A percentile compares a stretch with the other conserved stretches of the same genome.
Evolutionary conservation across 2,329 filamentous ascomycete species (phyloP).

Genomic region (Neocucurbitaria cava): DNA sequence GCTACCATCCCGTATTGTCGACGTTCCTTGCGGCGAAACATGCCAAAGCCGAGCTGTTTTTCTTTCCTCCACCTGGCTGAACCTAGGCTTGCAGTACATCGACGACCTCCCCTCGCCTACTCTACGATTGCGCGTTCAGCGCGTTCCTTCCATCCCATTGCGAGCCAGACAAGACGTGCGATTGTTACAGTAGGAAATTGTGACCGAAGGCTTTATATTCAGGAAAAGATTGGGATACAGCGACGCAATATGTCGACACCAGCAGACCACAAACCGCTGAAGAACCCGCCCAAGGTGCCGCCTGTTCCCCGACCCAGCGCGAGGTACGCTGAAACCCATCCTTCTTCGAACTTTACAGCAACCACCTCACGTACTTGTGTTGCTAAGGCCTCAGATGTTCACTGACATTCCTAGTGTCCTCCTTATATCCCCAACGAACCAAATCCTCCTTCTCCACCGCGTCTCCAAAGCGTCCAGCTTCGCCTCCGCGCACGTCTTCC

Average conservation of each 20-base stretch:
- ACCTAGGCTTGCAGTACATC: background rate
- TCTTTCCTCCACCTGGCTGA: slow-evolving; percentile 17
- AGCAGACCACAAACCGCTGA: slow-evolving; percentile 39
- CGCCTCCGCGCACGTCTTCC: slow-evolving; percentile 92
- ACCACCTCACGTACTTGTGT: background rate
- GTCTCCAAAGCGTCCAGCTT: slow-evolving; percentile 84
- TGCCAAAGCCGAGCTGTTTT: slow-evolving; percentile 27
- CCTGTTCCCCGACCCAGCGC: slow-evolving; percentile 68
- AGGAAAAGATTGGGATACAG: background rate
- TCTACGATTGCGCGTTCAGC: background rate
- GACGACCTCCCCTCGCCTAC: background rate
- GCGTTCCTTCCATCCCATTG: background rate
- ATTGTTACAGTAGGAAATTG: background rate
- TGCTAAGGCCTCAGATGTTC: background rate
- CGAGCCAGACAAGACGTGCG: background rate
- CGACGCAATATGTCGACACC: slow-evolving; percentile 41
- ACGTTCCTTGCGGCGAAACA: slow-evolving; percentile 26
- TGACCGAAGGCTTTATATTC: too few species aligned
- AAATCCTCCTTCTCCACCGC: slow-evolving; percentile 86
- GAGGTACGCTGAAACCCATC: slow-evolving; percentile 53
- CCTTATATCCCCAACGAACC: slow-evolving; percentile 83
- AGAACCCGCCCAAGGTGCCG: slow-evolving; percentile 45
- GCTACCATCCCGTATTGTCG: slow-evolving; percentile 12
- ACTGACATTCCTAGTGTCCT: slow-evolving; percentile 67
- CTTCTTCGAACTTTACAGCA: background rate